phyloP scores from a whole-genome alignment of 257 asterid genomes.

The Rubia yunnanensis region DNA sequence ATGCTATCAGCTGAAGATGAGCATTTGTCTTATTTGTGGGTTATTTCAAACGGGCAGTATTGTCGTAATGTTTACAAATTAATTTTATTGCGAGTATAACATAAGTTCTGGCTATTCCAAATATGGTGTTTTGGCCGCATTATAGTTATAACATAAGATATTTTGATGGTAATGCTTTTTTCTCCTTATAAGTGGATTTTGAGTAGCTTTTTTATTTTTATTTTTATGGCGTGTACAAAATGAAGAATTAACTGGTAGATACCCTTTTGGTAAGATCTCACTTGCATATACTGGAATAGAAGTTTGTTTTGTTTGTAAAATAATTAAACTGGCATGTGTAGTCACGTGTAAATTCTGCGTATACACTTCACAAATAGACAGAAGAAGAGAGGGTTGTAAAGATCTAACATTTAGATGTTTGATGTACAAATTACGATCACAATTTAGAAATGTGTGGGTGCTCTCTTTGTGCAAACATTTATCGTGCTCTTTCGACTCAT shows the following conservation, averaged over 20 bases:
- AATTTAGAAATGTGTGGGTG: neutral
- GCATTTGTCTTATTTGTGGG: neutral
- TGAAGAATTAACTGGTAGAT: too few species aligned
- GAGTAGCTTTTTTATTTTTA: neutral
- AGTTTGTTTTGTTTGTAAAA: too few species aligned
- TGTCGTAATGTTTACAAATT: neutral
- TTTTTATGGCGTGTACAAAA: too few species aligned
- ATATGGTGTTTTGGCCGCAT: neutral
- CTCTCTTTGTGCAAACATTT: neutral
- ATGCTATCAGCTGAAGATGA: neutral
- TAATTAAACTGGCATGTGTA: neutral
- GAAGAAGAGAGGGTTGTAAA: neutral
- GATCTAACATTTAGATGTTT: neutral
- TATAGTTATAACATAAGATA: neutral
- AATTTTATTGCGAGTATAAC: neutral
- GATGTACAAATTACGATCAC: neutral
- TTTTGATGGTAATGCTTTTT: neutral
- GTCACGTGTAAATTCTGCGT: neutral
- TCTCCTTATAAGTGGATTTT: neutral
- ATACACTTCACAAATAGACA: neutral
- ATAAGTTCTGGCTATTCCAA: neutral
- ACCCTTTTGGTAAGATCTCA: neutral
- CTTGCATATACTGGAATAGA: too few species aligned
- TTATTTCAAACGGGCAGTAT: neutral
- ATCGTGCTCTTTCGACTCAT: slow-evolving; percentile 18